phyloP scores from a whole-genome alignment of 2,329 filamentous ascomycete species.

The Phialemonium atrogriseum region DNA sequence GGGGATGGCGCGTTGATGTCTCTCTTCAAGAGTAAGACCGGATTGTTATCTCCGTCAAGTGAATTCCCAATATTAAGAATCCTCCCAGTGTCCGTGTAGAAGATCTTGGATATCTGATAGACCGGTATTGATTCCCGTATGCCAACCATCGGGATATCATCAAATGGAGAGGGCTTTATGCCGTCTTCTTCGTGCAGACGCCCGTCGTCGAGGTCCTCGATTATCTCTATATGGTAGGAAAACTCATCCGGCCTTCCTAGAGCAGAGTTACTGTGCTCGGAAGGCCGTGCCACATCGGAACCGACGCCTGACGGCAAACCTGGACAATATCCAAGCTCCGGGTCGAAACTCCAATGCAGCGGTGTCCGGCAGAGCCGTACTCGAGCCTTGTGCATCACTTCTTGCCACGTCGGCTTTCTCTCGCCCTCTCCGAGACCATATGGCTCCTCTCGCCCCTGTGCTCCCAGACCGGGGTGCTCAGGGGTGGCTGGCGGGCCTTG shows the following conservation, averaged over 20 bases:
- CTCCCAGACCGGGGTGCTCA: not conserved
- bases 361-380: constrained; percentile 71
- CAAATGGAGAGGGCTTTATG: constrained; percentile 22
- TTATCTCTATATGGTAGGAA: constrained; percentile 70
- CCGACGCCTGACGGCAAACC: no score
- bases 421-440: constrained; percentile 43
- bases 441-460: constrained; percentile 26
- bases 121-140: constrained; percentile 47
- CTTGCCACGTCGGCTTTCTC: constrained; percentile 78
- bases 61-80: constrained; percentile 67
- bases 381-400: constrained; percentile 87
- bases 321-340: constrained; percentile 21
- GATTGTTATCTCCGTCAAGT: constrained; percentile 59
- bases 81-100: constrained; percentile 85
- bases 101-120: constrained; percentile 70
- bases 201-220: constrained; percentile 67
- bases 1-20: constrained; percentile 57
- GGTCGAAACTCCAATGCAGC: constrained; percentile 39
- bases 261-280: no score
- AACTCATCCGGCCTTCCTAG: constrained; percentile 35
- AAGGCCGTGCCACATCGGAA: no score
- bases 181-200: constrained; percentile 39
- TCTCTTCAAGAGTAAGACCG: constrained; percentile 66
- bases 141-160: constrained; percentile 33
- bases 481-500: constrained; percentile 2